These are phyloP conservation scores for Aegilops tauschii DNA, from an alignment of 176 grass and related monocot species.

Conservation along the genomic window DNA sequence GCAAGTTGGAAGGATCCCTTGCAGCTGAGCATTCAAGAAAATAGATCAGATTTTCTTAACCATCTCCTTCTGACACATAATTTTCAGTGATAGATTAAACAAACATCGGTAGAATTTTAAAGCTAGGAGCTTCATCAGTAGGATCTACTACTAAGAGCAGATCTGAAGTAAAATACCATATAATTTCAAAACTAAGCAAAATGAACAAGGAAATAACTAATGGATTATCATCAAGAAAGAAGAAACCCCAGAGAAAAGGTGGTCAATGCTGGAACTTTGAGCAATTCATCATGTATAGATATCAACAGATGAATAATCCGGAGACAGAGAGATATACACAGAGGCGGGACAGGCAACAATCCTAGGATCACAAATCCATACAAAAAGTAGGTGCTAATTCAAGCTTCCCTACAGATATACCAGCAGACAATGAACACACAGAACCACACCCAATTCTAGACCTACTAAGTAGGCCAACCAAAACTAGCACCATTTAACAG, in stretches of 20 bases:
- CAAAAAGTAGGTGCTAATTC: not conserved
- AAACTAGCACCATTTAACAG: not conserved
- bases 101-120: not conserved
- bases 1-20: constrained; percentile 96
- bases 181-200: not conserved
- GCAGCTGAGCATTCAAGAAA: constrained; percentile 50
- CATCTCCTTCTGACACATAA: not conserved
- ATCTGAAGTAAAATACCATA: not conserved
- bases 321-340: not conserved
- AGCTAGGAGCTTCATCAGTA: not conserved
- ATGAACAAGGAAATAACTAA: not conserved
- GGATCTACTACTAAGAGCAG: not conserved
- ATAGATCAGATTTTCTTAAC: constrained; percentile 13
- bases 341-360: not conserved
- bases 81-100: not conserved
- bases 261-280: not conserved
- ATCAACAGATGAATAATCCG: no score
- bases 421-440: not conserved
- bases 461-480: not conserved
- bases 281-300: not conserved
- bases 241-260: not conserved
- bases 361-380: not conserved
- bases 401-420: no score
- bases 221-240: not conserved
- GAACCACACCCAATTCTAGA: not conserved